Evolutionary conservation across 2,329 filamentous ascomycete genomes (phyloP).

Genomic region (Aspergillus vadensis): DNA sequence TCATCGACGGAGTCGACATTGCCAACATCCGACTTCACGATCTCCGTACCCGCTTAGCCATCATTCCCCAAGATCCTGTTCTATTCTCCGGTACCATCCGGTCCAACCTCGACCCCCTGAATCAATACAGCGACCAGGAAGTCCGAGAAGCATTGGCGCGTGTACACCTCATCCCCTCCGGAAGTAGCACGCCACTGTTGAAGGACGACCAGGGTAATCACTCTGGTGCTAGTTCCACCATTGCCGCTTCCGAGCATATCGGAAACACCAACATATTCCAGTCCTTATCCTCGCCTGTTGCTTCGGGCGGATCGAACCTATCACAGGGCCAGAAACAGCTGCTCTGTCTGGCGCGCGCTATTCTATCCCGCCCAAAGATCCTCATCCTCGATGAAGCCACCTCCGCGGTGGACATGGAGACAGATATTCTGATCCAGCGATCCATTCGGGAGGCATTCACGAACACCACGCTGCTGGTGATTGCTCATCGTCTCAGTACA

Average conservation of each 20-base stretch:
- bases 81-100: conserved; percentile 78
- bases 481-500: conserved; percentile 74
- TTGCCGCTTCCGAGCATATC: not conserved
- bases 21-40: conserved; percentile 52
- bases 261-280: not conserved
- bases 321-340: conserved; percentile 38
- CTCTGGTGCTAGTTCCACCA: not conserved
- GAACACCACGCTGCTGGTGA: conserved; percentile 69
- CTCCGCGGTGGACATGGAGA: conserved; percentile 75
- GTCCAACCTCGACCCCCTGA: conserved; percentile 75
- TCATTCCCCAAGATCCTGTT: conserved; percentile 82
- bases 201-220: not conserved
- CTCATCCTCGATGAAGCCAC: conserved; percentile 83
- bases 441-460: conserved; percentile 71
- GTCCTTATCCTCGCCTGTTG: not conserved
- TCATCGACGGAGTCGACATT: conserved; percentile 50
- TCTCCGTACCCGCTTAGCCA: conserved; percentile 72
- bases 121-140: conserved; percentile 67
- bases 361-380: conserved; percentile 71
- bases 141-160: conserved; percentile 69
- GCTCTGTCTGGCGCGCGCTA: conserved; percentile 43
- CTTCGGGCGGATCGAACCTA: conserved; percentile 46
- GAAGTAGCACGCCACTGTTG: not conserved
- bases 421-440: conserved; percentile 72
- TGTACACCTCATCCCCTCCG: conserved; percentile 55